phyloP scores from a whole-genome alignment of 1,284 basidiomycete species.

The Vanrija sp. region DNA sequence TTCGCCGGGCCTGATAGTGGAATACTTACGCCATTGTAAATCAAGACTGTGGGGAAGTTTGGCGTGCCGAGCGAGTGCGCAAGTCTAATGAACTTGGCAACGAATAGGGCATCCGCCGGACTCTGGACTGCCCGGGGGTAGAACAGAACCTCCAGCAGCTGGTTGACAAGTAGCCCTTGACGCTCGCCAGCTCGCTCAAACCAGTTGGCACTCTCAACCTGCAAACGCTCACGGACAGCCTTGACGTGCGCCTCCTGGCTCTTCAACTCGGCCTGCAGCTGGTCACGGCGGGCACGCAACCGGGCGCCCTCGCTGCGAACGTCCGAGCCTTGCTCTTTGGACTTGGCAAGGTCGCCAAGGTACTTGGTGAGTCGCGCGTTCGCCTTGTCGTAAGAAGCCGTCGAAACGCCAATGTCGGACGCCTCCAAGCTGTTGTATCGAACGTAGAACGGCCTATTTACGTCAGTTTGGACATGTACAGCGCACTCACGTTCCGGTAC shows the following conservation, averaged over 20 bases:
- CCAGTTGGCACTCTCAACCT: constrained; percentile 88
- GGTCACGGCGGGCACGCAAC: constrained; percentile 25
- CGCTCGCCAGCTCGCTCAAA: constrained; percentile 57
- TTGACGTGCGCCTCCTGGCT: constrained; percentile 51
- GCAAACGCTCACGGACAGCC: constrained; percentile 57
- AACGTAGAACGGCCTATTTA: constrained; percentile 65
- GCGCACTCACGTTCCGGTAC: constrained; percentile 3
- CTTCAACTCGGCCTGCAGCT: constrained; percentile 36
- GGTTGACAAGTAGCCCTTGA: constrained; percentile 16
- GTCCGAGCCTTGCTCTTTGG: constrained; percentile 13
- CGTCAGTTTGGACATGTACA: neutral
- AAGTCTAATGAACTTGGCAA: constrained; percentile 82
- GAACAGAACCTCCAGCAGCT: constrained; percentile 72
- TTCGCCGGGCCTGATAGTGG: constrained; percentile 10
- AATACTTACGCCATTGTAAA: constrained; percentile 63
- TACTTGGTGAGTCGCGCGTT: constrained; percentile 44
- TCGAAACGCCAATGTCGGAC: constrained; percentile 72
- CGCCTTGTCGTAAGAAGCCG: constrained; percentile 49
- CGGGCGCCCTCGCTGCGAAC: constrained; percentile 23
- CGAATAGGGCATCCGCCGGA: constrained; percentile 93
- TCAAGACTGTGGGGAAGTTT: constrained; percentile 78
- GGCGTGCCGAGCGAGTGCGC: constrained; percentile 81
- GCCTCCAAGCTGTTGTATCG: constrained; percentile 93
- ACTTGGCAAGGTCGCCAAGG: constrained; percentile 38
- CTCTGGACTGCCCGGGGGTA: constrained; percentile 87